Evolutionary conservation across 768 basidiomycete species (phyloP).

Genomic region (Boletus pseudopeckii): DNA sequence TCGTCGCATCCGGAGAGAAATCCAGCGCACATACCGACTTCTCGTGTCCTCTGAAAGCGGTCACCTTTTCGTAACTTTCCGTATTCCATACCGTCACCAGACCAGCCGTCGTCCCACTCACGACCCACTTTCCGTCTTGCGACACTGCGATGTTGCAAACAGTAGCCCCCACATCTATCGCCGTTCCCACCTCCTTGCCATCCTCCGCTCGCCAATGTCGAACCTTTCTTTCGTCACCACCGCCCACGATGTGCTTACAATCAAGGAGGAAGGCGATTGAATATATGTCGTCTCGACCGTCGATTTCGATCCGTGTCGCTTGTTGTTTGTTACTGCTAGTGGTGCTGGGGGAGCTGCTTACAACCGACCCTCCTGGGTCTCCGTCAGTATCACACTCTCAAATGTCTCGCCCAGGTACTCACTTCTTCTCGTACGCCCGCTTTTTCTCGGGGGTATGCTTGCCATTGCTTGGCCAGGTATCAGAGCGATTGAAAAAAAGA

Average conservation of each 20-base stretch:
- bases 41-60: background rate
- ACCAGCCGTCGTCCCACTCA: background rate
- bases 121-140: slow-evolving; percentile 2
- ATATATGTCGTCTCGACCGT: background rate
- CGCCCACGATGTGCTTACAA: background rate
- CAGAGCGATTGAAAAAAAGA: background rate
- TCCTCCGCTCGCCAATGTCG: slow-evolving; percentile 6
- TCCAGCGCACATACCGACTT: background rate
- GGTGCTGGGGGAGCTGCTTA: background rate
- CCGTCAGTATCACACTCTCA: background rate
- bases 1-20: background rate
- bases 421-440: background rate
- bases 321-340: no score
- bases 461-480: no score
- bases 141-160: background rate
- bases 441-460: background rate
- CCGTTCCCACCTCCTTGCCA: background rate
- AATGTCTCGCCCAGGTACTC: background rate
- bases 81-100: background rate
- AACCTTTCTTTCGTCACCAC: background rate
- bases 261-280: background rate
- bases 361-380: background rate
- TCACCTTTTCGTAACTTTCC: background rate
- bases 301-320: background rate
- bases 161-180: background rate